Conservation (phyloP, 1,284 basidiomycete genomes). For the Testicularia cyperi region DNA sequence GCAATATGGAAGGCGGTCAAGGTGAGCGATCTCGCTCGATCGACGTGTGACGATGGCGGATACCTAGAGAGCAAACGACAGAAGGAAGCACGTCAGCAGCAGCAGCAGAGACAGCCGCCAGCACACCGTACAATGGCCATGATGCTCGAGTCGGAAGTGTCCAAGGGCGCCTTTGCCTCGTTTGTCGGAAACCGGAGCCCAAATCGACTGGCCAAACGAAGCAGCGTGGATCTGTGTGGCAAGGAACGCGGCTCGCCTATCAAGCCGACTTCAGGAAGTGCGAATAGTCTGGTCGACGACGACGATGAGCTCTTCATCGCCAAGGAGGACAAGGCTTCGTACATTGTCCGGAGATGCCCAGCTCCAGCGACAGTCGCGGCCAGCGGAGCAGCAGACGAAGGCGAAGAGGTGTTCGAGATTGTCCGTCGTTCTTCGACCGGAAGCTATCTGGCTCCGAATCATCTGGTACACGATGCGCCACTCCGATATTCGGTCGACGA, state of each 20-base stretch:
- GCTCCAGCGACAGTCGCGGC: no score
- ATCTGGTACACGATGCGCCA: not conserved
- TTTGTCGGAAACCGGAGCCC: conserved; percentile 39
- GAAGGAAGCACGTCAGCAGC: not conserved
- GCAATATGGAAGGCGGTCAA: conserved; percentile 24
- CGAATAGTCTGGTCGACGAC: no score
- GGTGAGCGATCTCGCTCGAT: conserved; percentile 1
- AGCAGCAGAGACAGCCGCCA: conserved; percentile 13
- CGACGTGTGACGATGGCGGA: not conserved
- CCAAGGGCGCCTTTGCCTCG: conserved; percentile 25
- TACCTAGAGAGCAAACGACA: conserved; percentile 1
- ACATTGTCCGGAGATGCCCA: conserved; percentile 14
- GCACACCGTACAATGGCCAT: conserved; percentile 17
- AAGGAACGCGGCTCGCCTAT: not conserved
- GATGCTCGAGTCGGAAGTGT: conserved; percentile 27
- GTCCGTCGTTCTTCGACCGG: conserved; percentile 3
- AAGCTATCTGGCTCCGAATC: not conserved
- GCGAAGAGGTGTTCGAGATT: conserved; percentile 21
- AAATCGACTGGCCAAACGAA: conserved; percentile 10
- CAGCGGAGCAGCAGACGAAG: not conserved
- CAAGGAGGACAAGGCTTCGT: conserved; percentile 16
- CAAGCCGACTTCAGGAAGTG: not conserved
- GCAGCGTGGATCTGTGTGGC: conserved; percentile 3
- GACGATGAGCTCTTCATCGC: conserved; percentile 22
- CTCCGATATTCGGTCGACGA: not conserved